Base-by-base conservation (phyloP, 306 rosid species). In the Vigna unguiculata region DNA sequence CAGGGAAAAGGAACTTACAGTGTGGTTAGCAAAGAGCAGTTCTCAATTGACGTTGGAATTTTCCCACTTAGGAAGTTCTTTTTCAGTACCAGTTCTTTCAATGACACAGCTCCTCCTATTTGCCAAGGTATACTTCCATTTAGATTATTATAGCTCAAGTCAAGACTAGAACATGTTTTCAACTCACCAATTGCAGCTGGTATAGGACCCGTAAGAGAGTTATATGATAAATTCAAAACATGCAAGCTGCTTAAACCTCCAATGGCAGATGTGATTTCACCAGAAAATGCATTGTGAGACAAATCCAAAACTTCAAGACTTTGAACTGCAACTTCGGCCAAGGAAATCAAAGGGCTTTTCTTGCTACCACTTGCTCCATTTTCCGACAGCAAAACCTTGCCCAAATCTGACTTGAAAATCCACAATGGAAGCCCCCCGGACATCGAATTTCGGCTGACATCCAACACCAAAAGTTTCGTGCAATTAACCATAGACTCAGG, bases 91-190 rank as follows among this genome's bases (percentile, higher is more conserved):
- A 95, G 75, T 59, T 89, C 91, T 73, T 85, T 87, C 88, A 95
- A 71, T 24, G 93, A 89, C 58, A 81, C 28, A 9, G 85, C 91
- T 21, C 89, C 90, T 13, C 93, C 92, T 76, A 95, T 82, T 77
- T 89, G 91, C 74, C 41, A 63, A 57, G 99, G 97, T 43, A 95
- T 87, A 80, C 88, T 86, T 80, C 99, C 99, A 13, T 80, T 92
- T 12, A 96, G 83, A 72, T 69, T 71, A 85, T 96, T 96, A 61
- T 75, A 63, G 74, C 96, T 92, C 87, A 96, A 79, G 80, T 96
- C 97, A 75, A 96, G 93, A 80, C 61, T 75, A 22, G 78, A 63
- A 70, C 92, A 65, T 47, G 74, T 77, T 86, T 87, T 92, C 78
- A 96, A 69, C 52, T 83, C 93, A 77, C 93, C 96, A 70, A 91